phyloP scores from a whole-genome alignment of 164 flowering plant species.

The Tetracentron sinense region DNA sequence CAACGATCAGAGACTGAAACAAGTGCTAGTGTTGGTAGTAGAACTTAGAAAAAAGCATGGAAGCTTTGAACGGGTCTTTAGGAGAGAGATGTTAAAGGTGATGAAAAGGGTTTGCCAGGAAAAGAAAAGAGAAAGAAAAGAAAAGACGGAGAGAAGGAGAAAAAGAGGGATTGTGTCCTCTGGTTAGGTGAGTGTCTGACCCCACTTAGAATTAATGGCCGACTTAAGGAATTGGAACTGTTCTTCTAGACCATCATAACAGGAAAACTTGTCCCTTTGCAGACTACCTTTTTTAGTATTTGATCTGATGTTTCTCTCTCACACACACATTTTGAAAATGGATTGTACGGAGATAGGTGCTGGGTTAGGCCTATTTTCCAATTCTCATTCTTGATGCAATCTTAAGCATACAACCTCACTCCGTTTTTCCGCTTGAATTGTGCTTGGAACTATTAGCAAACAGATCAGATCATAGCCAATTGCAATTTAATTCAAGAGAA shows the following conservation, averaged over 20 bases:
- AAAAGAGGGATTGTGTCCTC: neutral
- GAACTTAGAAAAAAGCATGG: neutral
- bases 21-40: neutral
- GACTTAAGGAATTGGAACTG: neutral
- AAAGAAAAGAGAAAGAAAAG: too few species aligned
- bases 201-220: neutral
- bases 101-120: neutral
- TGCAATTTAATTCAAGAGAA: too few species aligned
- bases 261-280: neutral
- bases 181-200: neutral
- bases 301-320: too few species aligned
- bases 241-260: neutral
- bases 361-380: too few species aligned
- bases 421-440: too few species aligned
- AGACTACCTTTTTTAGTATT: too few species aligned
- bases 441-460: too few species aligned
- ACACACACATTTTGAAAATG: too few species aligned
- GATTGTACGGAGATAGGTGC: too few species aligned
- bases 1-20: constrained; percentile 18
- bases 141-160: neutral
- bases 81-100: neutral
- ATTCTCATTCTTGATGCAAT: too few species aligned
- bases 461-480: too few species aligned
- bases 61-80: constrained; percentile 3
- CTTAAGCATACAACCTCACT: too few species aligned